Base-by-base conservation (phyloP, 352 stramenopile genomes). In the Globisporangium okanoganense region DNA sequence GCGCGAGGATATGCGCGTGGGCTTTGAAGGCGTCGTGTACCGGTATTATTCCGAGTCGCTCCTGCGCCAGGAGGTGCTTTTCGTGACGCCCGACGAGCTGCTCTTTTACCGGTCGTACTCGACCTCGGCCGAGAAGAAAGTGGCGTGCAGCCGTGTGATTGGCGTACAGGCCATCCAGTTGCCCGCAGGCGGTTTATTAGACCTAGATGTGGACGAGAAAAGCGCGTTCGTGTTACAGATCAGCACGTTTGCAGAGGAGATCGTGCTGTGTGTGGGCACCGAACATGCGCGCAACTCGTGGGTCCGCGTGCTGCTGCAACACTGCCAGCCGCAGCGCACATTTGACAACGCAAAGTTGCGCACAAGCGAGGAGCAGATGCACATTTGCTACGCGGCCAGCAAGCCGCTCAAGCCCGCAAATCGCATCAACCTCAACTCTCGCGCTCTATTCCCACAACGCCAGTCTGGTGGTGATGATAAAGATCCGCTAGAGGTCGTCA, bases 71-170 rank as follows among this genome's bases (percentile, higher is more conserved):
- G 85, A 95, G 38, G 82, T 90, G 16, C 52, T 95, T 13, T 61
- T 91, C 47, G 66, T 90, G n/a, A 90, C 85, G 4, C 57, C 70
- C 3, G 64, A 80, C 13, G 56, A 66, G 1, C 68, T 94, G 25
- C 62, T 81, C 6, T 90, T 90, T 56, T 92, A 82, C 47, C 79
- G 85, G 16, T 88, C 82, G 22, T 88, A 77, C 56, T 85, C 78
- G 25, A 78, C 76, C 0, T 70, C 69, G 9, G 58, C 79, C 7
- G 80, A 88, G 36, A 89, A 88, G 59, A 65, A 67, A 7, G 72
- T 92, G 2, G 24, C 58, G 2, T 74, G 54, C 24, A 55, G 70
- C 3, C 71, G 73, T 56, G 67, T 94, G 16, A 82, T 92, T 27
- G 76, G 74, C 7, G 78, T 82, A 6, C 72, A 78, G 33, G 67